Evolutionary conservation across 1,284 basidiomycete genomes (phyloP).

Genomic region (Cutaneotrichosporon cutaneum): DNA sequence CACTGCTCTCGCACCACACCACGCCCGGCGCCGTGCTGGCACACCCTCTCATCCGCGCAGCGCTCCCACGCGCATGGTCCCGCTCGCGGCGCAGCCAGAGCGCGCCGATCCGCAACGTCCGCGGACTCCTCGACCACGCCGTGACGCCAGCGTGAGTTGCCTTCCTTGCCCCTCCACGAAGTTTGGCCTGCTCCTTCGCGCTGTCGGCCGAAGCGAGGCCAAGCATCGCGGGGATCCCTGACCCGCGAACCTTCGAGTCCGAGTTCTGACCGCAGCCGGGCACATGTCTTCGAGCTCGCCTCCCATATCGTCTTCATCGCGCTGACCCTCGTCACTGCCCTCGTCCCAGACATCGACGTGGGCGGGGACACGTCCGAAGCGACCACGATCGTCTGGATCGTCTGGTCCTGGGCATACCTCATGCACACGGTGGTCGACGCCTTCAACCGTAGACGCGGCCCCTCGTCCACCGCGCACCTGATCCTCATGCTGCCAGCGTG

Average conservation of each 20-base stretch:
- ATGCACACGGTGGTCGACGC: conserved; percentile 21
- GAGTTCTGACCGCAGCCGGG: conserved; percentile 17
- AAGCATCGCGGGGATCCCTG: neutral
- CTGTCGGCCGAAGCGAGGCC: too few species aligned
- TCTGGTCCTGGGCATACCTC: conserved; percentile 23
- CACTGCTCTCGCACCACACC: conserved; percentile 25
- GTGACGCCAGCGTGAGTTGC: conserved; percentile 24
- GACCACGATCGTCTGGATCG: conserved; percentile 20
- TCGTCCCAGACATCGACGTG: conserved; percentile 24
- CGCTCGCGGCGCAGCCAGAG: conserved; percentile 15
- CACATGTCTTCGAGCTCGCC: conserved; percentile 24
- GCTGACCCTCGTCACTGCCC: conserved; percentile 23
- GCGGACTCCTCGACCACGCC: conserved; percentile 17
- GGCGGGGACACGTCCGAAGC: conserved; percentile 16
- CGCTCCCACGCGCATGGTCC: conserved; percentile 23
- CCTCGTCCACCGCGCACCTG: conserved; percentile 18
- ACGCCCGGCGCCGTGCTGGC: conserved; percentile 25
- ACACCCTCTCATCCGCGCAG: conserved; percentile 25
- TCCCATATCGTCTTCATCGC: conserved; percentile 22
- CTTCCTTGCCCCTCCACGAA: neutral
- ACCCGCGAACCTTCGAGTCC: neutral
- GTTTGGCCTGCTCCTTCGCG: too few species aligned
- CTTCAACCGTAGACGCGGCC: conserved; percentile 16
- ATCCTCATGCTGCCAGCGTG: conserved; percentile 24
- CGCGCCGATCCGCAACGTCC: conserved; percentile 8